A percentile compares a stretch with the other conserved stretches of the same genome.
These are phyloP conservation scores for Pyrenophora teres DNA, from an alignment of 2,329 filamentous ascomycete genomes.

Conservation along the genomic window DNA sequence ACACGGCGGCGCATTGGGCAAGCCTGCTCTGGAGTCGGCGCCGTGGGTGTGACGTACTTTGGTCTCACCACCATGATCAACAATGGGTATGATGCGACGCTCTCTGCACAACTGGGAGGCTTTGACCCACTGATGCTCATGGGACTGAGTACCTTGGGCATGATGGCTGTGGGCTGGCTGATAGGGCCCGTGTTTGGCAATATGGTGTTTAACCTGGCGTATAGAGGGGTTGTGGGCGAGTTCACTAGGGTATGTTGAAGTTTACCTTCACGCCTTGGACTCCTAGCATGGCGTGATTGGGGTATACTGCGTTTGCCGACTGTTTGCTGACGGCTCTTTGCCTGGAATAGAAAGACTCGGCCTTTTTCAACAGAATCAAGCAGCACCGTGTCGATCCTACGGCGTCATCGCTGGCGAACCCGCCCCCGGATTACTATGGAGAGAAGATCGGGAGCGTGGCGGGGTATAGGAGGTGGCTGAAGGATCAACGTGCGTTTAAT, in stretches of 20 bases:
- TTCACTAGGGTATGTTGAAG: conserved; percentile 67
- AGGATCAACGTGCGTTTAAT: conserved; percentile 96
- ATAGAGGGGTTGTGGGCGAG: conserved; percentile 70
- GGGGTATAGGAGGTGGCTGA: conserved; percentile 93
- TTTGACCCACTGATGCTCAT: conserved; percentile 87
- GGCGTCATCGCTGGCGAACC: conserved; percentile 86
- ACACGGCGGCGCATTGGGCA: conserved; percentile 84
- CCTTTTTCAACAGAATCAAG: conserved; percentile 91
- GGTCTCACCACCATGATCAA: conserved; percentile 71
- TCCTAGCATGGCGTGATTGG: too few relatives aligned
- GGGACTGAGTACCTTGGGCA: conserved; percentile 77
- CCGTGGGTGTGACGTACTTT: conserved; percentile 63
- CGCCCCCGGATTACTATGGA: conserved; percentile 96
- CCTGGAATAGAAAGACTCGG: conserved; percentile 80
- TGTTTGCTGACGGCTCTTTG: neutral
- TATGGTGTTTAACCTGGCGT: conserved; percentile 75
- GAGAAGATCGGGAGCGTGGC: conserved; percentile 95
- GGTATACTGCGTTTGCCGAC: conserved; percentile 1
- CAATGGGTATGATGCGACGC: conserved; percentile 69
- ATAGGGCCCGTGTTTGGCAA: conserved; percentile 82
- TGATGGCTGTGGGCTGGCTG: conserved; percentile 84
- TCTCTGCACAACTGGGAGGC: conserved; percentile 74
- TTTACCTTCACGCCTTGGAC: neutral
- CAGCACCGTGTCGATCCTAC: conserved; percentile 90
- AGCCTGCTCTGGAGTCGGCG: conserved; percentile 71